These are phyloP conservation scores for Cutaneotrichosporon curvatum DNA, from an alignment of 1,284 basidiomycete genomes.

Conservation along the genomic window DNA sequence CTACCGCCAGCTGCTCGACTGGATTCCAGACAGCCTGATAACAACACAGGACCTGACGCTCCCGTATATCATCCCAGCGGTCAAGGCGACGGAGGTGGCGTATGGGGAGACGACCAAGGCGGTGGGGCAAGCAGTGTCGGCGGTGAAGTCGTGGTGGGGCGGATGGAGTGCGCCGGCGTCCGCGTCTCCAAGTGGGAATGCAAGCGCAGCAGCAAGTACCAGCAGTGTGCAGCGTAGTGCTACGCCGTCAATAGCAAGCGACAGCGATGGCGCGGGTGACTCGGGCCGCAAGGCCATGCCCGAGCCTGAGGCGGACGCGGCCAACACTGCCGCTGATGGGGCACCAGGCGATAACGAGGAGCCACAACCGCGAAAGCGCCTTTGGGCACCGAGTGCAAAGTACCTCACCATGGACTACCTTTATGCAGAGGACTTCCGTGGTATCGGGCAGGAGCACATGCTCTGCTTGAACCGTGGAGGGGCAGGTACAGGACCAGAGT, in stretches of 20 bases:
- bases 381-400: conserved; percentile 21
- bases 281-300: too few relatives aligned
- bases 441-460: conserved; percentile 42
- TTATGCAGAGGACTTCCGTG: conserved; percentile 34
- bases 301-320: too few relatives aligned
- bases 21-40: conserved; percentile 38
- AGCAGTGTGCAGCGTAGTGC: too few relatives aligned
- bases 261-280: too few relatives aligned
- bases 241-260: background rate
- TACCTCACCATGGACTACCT: conserved; percentile 29
- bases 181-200: too few relatives aligned
- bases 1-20: conserved; percentile 35
- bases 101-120: conserved; percentile 8
- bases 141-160: conserved; percentile 10
- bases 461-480: conserved; percentile 39
- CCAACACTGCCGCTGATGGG: background rate
- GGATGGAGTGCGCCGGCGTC: background rate
- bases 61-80: conserved; percentile 14
- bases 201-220: too few relatives aligned
- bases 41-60: conserved; percentile 32
- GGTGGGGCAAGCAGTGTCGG: conserved; percentile 7
- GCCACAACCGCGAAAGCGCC: conserved; percentile 6
- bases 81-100: conserved; percentile 9
- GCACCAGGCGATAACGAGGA: background rate
- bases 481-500: conserved; percentile 31